Conservation (phyloP, 352 stramenopile genomes). For the Pythium sp. region DNA sequence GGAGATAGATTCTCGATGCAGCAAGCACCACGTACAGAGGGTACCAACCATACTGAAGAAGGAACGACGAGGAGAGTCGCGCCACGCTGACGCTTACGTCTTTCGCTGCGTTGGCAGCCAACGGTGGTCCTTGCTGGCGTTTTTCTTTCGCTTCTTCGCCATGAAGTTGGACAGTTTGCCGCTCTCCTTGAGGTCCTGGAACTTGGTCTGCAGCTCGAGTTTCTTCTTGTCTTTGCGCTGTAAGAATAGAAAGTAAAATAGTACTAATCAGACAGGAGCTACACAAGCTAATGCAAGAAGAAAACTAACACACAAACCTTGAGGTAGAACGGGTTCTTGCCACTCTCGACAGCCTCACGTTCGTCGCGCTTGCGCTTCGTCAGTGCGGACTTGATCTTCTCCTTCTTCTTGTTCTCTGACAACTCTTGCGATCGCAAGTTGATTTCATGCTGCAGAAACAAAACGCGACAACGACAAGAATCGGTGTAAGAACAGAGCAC, state of each 20-base stretch:
- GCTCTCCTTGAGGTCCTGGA: constrained; percentile 85
- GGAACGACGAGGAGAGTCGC: neutral
- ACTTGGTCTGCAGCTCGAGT: constrained; percentile 88
- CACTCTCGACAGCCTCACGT: constrained; percentile 82
- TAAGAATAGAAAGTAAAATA: neutral
- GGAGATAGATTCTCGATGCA: neutral
- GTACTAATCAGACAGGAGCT: neutral
- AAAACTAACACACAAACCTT: constrained; percentile 43
- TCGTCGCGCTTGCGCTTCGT: constrained; percentile 86
- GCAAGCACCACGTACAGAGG: neutral
- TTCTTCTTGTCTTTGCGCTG: constrained; percentile 91
- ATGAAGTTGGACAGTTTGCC: constrained; percentile 92
- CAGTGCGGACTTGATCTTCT: constrained; percentile 64
- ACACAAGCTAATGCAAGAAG: constrained; percentile 4
- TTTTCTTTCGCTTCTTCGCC: constrained; percentile 93
- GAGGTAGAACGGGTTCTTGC: constrained; percentile 91
- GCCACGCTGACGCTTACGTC: constrained; percentile 14
- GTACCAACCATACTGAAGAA: neutral
- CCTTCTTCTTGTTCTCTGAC: constrained; percentile 68
- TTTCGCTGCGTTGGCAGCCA: constrained; percentile 88
- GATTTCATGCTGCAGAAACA: constrained; percentile 49
- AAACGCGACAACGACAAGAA: neutral
- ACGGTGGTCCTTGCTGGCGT: constrained; percentile 90
- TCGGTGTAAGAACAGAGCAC: neutral
- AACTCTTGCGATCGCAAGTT: constrained; percentile 67